phyloP scores from a whole-genome alignment of 1,139 yeast genomes.

The Taiozyma sp. region DNA sequence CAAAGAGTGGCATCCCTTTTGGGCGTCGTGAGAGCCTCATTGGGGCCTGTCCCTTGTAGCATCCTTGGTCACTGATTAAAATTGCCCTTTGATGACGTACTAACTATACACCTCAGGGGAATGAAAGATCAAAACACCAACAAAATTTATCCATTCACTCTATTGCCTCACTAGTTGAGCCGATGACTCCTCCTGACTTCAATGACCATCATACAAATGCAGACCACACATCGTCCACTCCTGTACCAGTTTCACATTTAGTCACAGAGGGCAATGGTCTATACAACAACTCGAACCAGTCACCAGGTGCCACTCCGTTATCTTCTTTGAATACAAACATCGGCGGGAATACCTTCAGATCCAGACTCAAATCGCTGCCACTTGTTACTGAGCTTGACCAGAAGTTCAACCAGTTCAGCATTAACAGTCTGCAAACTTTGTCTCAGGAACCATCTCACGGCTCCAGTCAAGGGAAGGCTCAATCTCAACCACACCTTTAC shows the following conservation, averaged over 20 bases:
- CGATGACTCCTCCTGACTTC: slow-evolving; percentile 24
- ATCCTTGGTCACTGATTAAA: background rate
- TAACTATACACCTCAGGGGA: slow-evolving; percentile 7
- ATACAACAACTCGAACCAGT: background rate
- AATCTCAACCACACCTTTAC: background rate
- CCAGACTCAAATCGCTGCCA: slow-evolving; percentile 23
- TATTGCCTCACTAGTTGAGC: slow-evolving; percentile 22
- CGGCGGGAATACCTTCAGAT: slow-evolving; percentile 25
- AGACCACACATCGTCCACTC: background rate
- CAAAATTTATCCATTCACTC: slow-evolving; percentile 23
- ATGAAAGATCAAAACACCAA: slow-evolving; percentile 17
- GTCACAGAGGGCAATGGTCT: background rate
- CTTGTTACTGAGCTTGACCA: slow-evolving; percentile 21
- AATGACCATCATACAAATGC: background rate
- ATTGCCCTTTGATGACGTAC: background rate
- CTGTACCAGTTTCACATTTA: background rate
- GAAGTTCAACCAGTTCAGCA: slow-evolving; percentile 23
- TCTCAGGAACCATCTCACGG: slow-evolving; percentile 7
- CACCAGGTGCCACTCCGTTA: slow-evolving; percentile 10
- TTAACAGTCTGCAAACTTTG: slow-evolving; percentile 18
- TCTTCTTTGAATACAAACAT: slow-evolving; percentile 19
- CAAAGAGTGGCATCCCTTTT: background rate
- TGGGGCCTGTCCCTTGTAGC: background rate
- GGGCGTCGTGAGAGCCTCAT: background rate
- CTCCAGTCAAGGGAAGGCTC: background rate